Base-by-base conservation (phyloP, 139 green algal genomes). In the Trebouxia sp. region DNA sequence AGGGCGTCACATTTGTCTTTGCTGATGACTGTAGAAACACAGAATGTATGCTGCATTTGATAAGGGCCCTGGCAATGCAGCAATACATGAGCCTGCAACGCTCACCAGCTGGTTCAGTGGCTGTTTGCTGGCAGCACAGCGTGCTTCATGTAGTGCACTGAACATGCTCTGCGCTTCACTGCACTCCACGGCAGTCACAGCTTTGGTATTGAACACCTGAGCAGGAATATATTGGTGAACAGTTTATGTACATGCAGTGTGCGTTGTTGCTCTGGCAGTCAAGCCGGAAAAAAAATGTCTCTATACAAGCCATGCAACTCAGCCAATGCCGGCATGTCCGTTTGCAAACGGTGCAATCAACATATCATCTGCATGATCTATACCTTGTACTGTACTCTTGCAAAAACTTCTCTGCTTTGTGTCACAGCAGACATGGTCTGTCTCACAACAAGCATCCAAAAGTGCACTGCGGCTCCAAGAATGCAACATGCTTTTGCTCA, bases 161-260 rank as follows among this genome's bases (percentile, higher is more conserved):
- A 77, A 77, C 69, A 77, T 77, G 6, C 17, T 41, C 41, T 77
- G 39, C 0, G 69, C 69, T 41, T 56, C 26, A 7, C 11, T 41
- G 22, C 38, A 11, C 22, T 77, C 69, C 41, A 37, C 41, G 39
- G 12, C 41, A 8, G 20, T 56, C 8, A 77, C 11, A 28, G 4
- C 4, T 11, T 77, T 39, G 22, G 39, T 41, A 39, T 77, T 77
- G 9, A 77, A 56, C 26, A 51, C 43, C 69, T 77, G 69, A n/a
- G n/a, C n/a, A n/a, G n/a, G n/a, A n/a, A n/a, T n/a, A n/a, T n/a
- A n/a, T n/a, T n/a, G n/a, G n/a, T n/a, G 20, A 58, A 22, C 50
- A 58, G 20, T 28, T 17, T 22, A 58, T 3, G 50, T 17, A 6
- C 50, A 17, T 58, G 50, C 50, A 28, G 50, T 28, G 50, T 22